phyloP scores from a whole-genome alignment of 305 asterid genomes.

The Salvia sclarea region DNA sequence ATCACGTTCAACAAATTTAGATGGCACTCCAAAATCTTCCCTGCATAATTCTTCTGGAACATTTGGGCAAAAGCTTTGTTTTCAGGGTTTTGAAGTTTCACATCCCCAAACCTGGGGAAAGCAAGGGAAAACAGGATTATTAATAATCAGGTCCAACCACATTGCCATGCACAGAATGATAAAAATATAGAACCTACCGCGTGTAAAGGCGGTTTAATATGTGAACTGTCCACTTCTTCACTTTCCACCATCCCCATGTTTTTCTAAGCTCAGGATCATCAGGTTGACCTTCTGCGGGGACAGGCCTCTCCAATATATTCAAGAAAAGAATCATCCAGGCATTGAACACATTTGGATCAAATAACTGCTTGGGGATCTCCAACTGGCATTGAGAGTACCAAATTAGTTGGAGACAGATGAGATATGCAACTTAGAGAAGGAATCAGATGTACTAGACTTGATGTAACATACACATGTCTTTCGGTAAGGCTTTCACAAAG shows the following conservation, averaged over 20 bases:
- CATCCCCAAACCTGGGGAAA: conserved; percentile 82
- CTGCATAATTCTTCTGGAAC: conserved; percentile 95
- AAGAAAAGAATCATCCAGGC: conserved; percentile 96
- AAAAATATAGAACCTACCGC: conserved; percentile 50
- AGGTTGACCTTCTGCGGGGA: conserved; percentile 90
- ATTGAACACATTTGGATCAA: conserved; percentile 85
- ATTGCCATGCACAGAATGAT: neutral
- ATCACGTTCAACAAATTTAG: conserved; percentile 77
- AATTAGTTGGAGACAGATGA: conserved; percentile 20
- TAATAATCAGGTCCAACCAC: conserved; percentile 6
- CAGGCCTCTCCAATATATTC: conserved; percentile 91
- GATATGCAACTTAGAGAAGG: neutral
- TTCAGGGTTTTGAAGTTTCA: conserved; percentile 88
- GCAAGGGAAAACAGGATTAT: conserved; percentile 3
- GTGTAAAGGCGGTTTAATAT: conserved; percentile 91
- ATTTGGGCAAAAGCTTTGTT: conserved; percentile 92
- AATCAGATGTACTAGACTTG: neutral
- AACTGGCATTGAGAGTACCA: conserved; percentile 52
- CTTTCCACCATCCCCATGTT: conserved; percentile 99
- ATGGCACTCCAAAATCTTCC: conserved; percentile 93
- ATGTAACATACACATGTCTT: neutral
- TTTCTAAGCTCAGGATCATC: conserved; percentile 85
- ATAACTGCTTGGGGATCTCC: conserved; percentile 94
- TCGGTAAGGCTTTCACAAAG: neutral
- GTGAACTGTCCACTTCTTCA: conserved; percentile 98